Evolutionary conservation across 768 basidiomycete genomes (phyloP).

Genomic region (Antrodiella citrinella): DNA sequence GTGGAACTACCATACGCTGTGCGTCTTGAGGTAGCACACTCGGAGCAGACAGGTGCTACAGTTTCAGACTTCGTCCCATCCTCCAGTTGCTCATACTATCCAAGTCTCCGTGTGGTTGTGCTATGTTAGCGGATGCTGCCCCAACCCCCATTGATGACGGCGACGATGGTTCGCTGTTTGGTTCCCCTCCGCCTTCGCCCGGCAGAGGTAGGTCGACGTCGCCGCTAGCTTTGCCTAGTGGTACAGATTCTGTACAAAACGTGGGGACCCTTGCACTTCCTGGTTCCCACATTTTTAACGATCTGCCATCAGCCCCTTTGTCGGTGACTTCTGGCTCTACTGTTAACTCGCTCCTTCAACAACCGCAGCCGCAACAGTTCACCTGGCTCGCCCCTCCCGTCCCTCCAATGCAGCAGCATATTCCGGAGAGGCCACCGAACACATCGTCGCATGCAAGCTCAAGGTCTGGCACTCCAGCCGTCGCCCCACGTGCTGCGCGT

Average conservation of each 20-base stretch:
- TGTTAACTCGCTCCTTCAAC: slow-evolving; percentile 21
- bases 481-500: slow-evolving; percentile 18
- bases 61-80: background rate
- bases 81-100: background rate
- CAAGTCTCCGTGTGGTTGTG: slow-evolving; percentile 7
- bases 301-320: slow-evolving; percentile 62
- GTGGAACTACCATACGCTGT: no score
- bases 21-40: background rate
- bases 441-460: slow-evolving; percentile 4
- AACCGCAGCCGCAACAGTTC: slow-evolving; percentile 14
- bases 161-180: slow-evolving; percentile 72
- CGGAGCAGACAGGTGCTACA: slow-evolving; percentile 1
- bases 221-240: slow-evolving; percentile 51
- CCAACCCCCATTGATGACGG: slow-evolving; percentile 25
- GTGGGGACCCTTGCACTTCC: slow-evolving; percentile 98
- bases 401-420: background rate
- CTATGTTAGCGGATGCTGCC: slow-evolving; percentile 10
- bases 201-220: slow-evolving; percentile 70
- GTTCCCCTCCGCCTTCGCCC: slow-evolving; percentile 67
- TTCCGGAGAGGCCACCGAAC: slow-evolving; percentile 5
- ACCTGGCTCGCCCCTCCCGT: slow-evolving; percentile 10
- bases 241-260: slow-evolving; percentile 57
- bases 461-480: slow-evolving; percentile 15
- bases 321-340: slow-evolving; percentile 14
- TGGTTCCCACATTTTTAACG: slow-evolving; percentile 87